phyloP scores from a whole-genome alignment of 2,329 filamentous ascomycete species.

The Paracorniculantispora psalliotae region DNA sequence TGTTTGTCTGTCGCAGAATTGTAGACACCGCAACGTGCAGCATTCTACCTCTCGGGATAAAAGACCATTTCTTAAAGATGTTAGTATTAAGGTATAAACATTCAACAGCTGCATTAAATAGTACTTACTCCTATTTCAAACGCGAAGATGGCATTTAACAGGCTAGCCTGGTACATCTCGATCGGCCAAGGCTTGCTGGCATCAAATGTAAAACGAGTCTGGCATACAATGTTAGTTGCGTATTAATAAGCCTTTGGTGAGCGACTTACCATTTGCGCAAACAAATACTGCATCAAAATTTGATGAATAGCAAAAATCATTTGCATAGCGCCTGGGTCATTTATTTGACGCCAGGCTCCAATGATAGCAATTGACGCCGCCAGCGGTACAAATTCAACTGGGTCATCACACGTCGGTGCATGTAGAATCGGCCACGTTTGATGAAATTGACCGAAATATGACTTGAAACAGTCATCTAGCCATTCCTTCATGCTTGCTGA shows the following conservation, averaged over 20 bases:
- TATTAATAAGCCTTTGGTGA: neutral
- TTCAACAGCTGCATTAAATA: neutral
- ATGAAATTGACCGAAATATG: constrained; percentile 38
- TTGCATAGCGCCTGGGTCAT: constrained; percentile 12
- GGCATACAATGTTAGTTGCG: neutral
- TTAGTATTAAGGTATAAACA: constrained; percentile 9
- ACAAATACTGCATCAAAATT: constrained; percentile 10
- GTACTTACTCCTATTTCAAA: constrained; percentile 9
- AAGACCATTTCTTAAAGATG: constrained; percentile 24
- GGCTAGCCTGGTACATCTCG: constrained; percentile 1
- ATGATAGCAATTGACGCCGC: constrained; percentile 33
- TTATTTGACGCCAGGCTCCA: constrained; percentile 33
- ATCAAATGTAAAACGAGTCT: constrained; percentile 12
- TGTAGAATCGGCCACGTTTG: constrained; percentile 38
- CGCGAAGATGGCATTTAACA: constrained; percentile 11
- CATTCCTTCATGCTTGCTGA: constrained; percentile 17
- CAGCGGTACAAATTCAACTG: constrained; percentile 19
- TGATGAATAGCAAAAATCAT: constrained; percentile 12
- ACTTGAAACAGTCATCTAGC: constrained; percentile 20
- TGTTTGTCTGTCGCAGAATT: constrained; percentile 30
- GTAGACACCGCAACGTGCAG: constrained; percentile 31
- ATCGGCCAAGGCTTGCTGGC: constrained; percentile 7
- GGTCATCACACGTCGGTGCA: constrained; percentile 29
- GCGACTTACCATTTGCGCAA: constrained; percentile 1
- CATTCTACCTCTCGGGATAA: constrained; percentile 28